Conservation (phyloP, 129 eudicot genomes). For the Saposhnikovia divaricata region DNA sequence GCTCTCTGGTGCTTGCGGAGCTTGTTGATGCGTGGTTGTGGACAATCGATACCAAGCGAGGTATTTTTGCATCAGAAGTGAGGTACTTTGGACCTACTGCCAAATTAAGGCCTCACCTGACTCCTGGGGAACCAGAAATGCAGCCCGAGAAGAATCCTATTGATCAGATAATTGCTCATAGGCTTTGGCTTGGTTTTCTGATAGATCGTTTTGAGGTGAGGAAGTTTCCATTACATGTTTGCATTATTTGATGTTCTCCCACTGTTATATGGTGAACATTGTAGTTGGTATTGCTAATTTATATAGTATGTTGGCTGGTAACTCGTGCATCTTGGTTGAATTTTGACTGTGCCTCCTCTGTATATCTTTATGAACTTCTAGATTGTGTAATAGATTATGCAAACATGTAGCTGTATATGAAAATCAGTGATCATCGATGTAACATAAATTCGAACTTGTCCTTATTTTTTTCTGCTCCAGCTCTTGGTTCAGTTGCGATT, state of each 20-base stretch:
- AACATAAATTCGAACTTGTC: background rate
- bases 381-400: background rate
- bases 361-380: background rate
- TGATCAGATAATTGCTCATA: constrained; percentile 90
- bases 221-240: background rate
- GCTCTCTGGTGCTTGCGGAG: constrained; percentile 88
- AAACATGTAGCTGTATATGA: background rate
- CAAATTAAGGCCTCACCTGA: constrained; percentile 84
- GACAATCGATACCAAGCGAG: constrained; percentile 95
- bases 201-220: constrained; percentile 96
- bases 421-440: background rate
- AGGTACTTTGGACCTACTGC: constrained; percentile 91
- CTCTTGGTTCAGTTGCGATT: background rate
- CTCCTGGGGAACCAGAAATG: constrained; percentile 84
- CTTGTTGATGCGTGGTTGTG: constrained; percentile 99
- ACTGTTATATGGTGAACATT: background rate
- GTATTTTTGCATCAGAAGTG: constrained; percentile 87
- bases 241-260: background rate
- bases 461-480: background rate
- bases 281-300: constrained; percentile 2
- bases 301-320: background rate
- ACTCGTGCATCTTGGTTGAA: background rate
- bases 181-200: constrained; percentile 96
- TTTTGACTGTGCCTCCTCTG: background rate
- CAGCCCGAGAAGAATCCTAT: constrained; percentile 88